A percentile compares a stretch with the other conserved stretches of the same genome.
phyloP scores from a whole-genome alignment of 129 eudicot genomes.

The Saposhnikovia divaricata region DNA sequence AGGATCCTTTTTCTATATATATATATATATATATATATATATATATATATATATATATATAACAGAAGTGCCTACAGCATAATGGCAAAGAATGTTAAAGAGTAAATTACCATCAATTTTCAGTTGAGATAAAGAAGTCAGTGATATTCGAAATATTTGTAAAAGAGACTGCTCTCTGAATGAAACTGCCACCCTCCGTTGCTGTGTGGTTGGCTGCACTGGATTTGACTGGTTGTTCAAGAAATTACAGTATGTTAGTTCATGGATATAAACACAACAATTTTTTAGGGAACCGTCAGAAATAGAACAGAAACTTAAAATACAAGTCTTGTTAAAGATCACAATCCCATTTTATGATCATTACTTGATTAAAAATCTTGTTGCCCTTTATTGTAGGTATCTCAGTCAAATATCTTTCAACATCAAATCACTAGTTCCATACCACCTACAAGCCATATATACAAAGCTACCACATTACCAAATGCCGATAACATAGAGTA shows the following conservation, averaged over 20 bases:
- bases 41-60: too few relatives aligned
- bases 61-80: not conserved
- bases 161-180: slow-evolving; percentile 50
- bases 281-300: not conserved
- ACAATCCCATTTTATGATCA: not conserved
- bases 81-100: not conserved
- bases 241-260: not conserved
- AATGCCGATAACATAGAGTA: not conserved
- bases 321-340: not conserved
- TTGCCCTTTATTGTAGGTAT: not conserved
- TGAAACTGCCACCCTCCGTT: slow-evolving; percentile 42
- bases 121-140: slow-evolving; percentile 47
- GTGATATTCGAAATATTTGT: slow-evolving; percentile 50
- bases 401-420: not conserved
- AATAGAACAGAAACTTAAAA: not conserved
- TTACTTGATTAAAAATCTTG: not conserved
- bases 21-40: too few relatives aligned
- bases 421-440: not conserved
- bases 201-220: slow-evolving; percentile 43
- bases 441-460: not conserved
- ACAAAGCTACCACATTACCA: not conserved
- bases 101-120: slow-evolving; percentile 40
- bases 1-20: too few relatives aligned
- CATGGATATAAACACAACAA: not conserved
- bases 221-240: slow-evolving; percentile 37